Conservation (phyloP, 2,329 filamentous ascomycete species). For the Alternaria triticimaculans region DNA sequence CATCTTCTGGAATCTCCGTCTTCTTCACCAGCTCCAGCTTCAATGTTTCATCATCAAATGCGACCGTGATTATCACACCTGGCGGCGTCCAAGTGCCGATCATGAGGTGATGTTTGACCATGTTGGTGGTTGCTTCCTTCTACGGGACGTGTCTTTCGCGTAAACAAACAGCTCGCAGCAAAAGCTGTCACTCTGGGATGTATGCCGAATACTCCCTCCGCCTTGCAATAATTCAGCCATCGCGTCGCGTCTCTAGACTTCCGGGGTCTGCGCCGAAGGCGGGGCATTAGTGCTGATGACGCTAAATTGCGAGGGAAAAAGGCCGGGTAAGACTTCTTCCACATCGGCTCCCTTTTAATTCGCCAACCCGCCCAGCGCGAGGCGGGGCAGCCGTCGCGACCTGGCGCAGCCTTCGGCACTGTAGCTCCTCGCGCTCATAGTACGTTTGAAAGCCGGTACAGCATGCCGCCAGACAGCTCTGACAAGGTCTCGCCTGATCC, state of each 20-base stretch:
- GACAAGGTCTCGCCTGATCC: slow-evolving; percentile 23
- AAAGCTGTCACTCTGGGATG: neutral
- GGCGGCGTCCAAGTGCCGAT: slow-evolving; percentile 90
- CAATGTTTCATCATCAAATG: slow-evolving; percentile 82
- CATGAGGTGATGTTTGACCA: slow-evolving; percentile 89
- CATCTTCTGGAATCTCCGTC: slow-evolving; percentile 79
- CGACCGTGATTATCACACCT: slow-evolving; percentile 86
- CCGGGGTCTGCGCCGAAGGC: slow-evolving; percentile 26
- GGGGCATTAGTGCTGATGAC: slow-evolving; percentile 24
- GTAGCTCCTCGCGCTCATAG: slow-evolving; percentile 5
- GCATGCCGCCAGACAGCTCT: slow-evolving; percentile 23
- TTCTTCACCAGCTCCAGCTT: slow-evolving; percentile 78
- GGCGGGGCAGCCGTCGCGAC: slow-evolving; percentile 29
- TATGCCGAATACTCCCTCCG: neutral
- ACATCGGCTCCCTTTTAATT: slow-evolving; percentile 54
- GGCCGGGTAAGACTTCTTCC: slow-evolving; percentile 38
- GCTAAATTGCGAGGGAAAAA: slow-evolving; percentile 20
- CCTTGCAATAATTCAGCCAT: slow-evolving; percentile 3
- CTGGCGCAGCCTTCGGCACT: slow-evolving; percentile 30
- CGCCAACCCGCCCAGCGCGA: slow-evolving; percentile 55
- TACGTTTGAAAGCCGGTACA: slow-evolving; percentile 22
- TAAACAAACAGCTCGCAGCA: neutral
- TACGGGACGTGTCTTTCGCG: neutral
- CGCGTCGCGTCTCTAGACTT: slow-evolving; percentile 18
- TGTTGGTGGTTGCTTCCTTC: slow-evolving; percentile 16